Evolutionary conservation across 805 yeast genomes (phyloP), one percentile per base, ranked within the genome.

Genomic region (Cyberlindnera euphorbiae): DNA sequence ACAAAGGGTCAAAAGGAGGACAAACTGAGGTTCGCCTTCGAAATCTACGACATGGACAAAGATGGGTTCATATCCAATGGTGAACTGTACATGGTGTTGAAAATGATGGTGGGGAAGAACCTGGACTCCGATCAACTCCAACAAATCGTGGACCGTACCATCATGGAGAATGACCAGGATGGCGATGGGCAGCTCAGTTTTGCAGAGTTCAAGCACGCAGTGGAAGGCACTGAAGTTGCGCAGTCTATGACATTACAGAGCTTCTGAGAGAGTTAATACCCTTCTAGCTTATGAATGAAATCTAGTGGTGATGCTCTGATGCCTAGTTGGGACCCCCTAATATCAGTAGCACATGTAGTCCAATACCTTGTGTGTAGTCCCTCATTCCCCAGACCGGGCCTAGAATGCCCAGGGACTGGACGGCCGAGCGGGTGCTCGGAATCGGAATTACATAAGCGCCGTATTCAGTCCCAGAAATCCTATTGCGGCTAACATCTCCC

Each of bases 1-100:
- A 82, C 89, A 4, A 80, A 84, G 52, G 85, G 95, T 1, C 73
- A 79, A 17, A 77, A 77, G 32, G 81, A 78, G 36, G 97, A 87
- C 47, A 90, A 88, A 60, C 69, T 90, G 41, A 69, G 69, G 54
- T 93, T 94, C 66, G 93, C 96, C 9, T 93, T 93, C 63, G 84
- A 80, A 53, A 87, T 93, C 14, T 93, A 93, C 56, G 99, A 93
- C 56, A 87, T 93, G 45, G 99, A 93, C 60, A 72, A 87, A 38
- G 99, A 93, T 57, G 98, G 98, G 0, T 88, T 55, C 56, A 86
- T 93, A 25, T 89, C 97, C 3, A 90, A 90, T 56, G 99, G 98
- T 17, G 99, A 93, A 62, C 61, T 93, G 38, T 93, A 82, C 53
- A 70, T 90, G 27, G 97, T 93, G 27, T 67, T 93, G 64, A 85